Percentiles rank a stretch among this genome's conserved stretches.
Conservation (phyloP, 768 basidiomycete genomes). For the Phanerodontia chrysosporium region DNA sequence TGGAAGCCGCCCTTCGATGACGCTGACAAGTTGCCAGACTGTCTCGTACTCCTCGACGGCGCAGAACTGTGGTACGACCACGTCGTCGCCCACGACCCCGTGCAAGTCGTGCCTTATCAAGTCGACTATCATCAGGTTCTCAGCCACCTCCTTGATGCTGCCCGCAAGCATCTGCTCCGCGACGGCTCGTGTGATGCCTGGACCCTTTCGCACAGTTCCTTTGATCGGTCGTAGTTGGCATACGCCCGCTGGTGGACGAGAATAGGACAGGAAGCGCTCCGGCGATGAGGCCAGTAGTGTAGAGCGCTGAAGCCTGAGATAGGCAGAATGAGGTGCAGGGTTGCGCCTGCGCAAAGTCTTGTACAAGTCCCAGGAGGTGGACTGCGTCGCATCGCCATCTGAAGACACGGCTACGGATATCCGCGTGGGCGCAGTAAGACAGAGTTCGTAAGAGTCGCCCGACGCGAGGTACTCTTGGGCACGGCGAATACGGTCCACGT, state of each 20-base stretch:
- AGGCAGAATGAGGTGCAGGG: conserved; percentile 87
- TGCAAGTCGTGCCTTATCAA: conserved; percentile 92
- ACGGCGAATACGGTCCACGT: conserved; percentile 62
- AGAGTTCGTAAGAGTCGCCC: conserved; percentile 93
- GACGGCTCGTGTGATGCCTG: conserved; percentile 55
- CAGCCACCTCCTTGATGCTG: conserved; percentile 85
- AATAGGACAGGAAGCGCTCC: conserved; percentile 84
- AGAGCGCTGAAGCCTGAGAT: conserved; percentile 70
- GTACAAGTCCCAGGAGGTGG: conserved; percentile 71
- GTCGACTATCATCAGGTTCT: conserved; percentile 98
- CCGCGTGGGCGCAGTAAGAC: conserved; percentile 73
- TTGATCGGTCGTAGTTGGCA: conserved; percentile 94
- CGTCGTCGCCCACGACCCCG: conserved; percentile 75
- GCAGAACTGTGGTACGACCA: conserved; percentile 82
- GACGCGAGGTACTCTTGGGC: conserved; percentile 73
- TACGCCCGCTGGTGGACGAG: conserved; percentile 54
- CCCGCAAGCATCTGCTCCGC: conserved; percentile 62
- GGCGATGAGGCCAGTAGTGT: conserved; percentile 85
- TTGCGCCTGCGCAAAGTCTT: conserved; percentile 68
- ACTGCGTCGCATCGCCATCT: conserved; percentile 5
- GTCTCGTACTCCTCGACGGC: conserved; percentile 88
- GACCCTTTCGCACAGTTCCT: conserved; percentile 77
- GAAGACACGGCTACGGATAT: conserved; percentile 42
- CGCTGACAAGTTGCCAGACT: conserved; percentile 94
- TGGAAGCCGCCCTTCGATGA: conserved; percentile 67